phyloP scores from a whole-genome alignment of 164 flowering plant genomes.

The Brasenia schreberi region DNA sequence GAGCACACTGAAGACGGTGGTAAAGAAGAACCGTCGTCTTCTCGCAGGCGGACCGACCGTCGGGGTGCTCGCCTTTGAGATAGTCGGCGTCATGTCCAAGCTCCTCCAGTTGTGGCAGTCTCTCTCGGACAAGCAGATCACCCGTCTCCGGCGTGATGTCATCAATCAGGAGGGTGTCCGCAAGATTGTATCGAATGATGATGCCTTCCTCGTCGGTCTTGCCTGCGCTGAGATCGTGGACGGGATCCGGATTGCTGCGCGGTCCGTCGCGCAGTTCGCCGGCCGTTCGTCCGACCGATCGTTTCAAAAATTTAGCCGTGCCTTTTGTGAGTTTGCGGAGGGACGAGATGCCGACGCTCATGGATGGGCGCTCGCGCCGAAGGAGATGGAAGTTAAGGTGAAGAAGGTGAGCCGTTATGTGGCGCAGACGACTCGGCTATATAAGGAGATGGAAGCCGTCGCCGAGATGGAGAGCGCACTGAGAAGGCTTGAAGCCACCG shows the following conservation, averaged over 20 bases:
- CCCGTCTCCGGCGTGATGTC: constrained; percentile 35
- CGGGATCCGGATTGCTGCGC: constrained; percentile 28
- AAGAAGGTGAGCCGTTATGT: constrained; percentile 53
- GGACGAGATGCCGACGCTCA: constrained; percentile 31
- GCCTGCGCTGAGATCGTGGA: constrained; percentile 73
- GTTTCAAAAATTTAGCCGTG: constrained; percentile 28
- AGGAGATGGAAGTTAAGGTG: constrained; percentile 46
- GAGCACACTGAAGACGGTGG: constrained; percentile 16
- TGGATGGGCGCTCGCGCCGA: constrained; percentile 36
- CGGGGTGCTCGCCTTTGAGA: constrained; percentile 73
- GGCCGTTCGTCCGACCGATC: constrained; percentile 24
- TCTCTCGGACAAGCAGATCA: constrained; percentile 45
- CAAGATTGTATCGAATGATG: constrained; percentile 78
- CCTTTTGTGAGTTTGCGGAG: constrained; percentile 40
- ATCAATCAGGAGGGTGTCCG: constrained; percentile 66
- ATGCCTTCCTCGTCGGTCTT: constrained; percentile 52
- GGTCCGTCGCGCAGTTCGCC: constrained; percentile 32
- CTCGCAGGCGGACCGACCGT: constrained; percentile 24
- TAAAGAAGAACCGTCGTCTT: constrained; percentile 3
- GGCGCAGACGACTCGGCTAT: constrained; percentile 28
- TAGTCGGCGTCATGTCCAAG: constrained; percentile 69
- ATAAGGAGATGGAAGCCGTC: constrained; percentile 58
- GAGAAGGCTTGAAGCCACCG: constrained; percentile 20
- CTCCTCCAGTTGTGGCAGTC: constrained; percentile 62
- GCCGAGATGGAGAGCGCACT: constrained; percentile 27